Percentiles rank a stretch among this genome's conserved stretches.
These are phyloP conservation scores for Colletotrichum caudatum DNA, from an alignment of 2,329 filamentous ascomycete species.

Conservation along the genomic window DNA sequence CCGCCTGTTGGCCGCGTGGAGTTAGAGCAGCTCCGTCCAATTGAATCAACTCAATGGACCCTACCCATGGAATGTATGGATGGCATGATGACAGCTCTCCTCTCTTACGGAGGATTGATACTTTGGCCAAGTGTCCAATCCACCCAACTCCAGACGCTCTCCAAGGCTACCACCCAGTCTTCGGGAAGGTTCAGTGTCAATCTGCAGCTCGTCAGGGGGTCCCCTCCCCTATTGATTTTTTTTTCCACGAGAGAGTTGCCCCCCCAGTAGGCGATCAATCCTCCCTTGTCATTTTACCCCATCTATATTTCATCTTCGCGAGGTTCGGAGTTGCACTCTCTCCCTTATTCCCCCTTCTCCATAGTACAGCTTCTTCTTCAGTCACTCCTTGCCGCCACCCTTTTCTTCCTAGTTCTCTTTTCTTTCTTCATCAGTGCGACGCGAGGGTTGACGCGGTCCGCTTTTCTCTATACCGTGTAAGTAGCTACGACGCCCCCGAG, in stretches of 20 bases:
- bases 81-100: conserved; percentile 1
- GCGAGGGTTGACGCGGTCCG: conserved; percentile 33
- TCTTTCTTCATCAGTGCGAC: conserved; percentile 33
- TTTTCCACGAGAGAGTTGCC: conserved; percentile 5
- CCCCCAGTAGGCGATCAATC: conserved; percentile 17
- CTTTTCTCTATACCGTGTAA: conserved; percentile 37
- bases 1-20: background rate
- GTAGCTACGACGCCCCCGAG: conserved; percentile 35
- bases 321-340: conserved; percentile 2
- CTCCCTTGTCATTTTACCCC: conserved; percentile 11
- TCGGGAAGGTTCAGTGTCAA: conserved; percentile 34
- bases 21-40: conserved; percentile 23
- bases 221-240: conserved; percentile 16
- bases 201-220: conserved; percentile 22
- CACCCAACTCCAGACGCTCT: background rate
- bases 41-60: background rate
- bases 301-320: conserved; percentile 11
- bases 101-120: background rate
- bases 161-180: conserved; percentile 24
- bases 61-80: background rate
- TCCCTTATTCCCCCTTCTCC: background rate
- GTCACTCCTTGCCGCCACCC: conserved; percentile 28
- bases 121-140: conserved; percentile 40
- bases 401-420: conserved; percentile 35
- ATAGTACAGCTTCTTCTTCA: conserved; percentile 25